phyloP scores from a whole-genome alignment of 177 flowering plant genomes.

The Vitis hybrid region DNA sequence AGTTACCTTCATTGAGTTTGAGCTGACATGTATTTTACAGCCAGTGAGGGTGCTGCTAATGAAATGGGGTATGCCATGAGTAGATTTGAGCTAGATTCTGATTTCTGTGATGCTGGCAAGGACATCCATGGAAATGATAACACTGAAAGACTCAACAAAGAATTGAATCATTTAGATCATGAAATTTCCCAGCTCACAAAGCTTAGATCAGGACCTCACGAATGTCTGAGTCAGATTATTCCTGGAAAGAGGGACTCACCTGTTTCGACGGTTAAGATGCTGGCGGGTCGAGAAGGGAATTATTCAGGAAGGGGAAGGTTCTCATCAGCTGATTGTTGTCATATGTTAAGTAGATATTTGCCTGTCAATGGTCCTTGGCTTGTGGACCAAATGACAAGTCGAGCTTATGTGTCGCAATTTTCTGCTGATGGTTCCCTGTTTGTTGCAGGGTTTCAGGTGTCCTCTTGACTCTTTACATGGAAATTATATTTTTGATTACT shows the following conservation, averaged over 20 bases:
- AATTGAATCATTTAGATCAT: constrained; percentile 28
- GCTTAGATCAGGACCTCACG: constrained; percentile 37
- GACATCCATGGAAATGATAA: constrained; percentile 8
- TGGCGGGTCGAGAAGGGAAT: constrained; percentile 77
- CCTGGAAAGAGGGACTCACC: constrained; percentile 32
- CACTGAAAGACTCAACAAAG: constrained; percentile 14
- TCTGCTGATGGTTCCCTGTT: constrained; percentile 88
- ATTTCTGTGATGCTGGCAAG: constrained; percentile 23
- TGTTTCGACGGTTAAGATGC: constrained; percentile 58
- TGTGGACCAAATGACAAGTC: constrained; percentile 64
- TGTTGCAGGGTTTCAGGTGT: constrained; percentile 92
- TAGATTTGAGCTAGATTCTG: constrained; percentile 41
- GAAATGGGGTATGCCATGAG: constrained; percentile 53
- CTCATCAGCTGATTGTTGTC: constrained; percentile 73
- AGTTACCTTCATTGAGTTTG: background rate
- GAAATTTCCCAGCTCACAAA: constrained; percentile 50
- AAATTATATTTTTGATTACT: background rate
- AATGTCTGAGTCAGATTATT: constrained; percentile 16
- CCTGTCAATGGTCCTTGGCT: constrained; percentile 76
- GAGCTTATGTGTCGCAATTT: constrained; percentile 92
- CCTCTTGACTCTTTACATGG: background rate
- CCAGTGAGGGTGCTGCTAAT: constrained; percentile 9
- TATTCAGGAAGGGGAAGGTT: constrained; percentile 74
- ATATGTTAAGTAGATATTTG: constrained; percentile 73
- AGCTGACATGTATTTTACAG: constrained; percentile 22